Base-by-base conservation (phyloP, 1,139 yeast species). In the Scheffersomyces quercinus region DNA sequence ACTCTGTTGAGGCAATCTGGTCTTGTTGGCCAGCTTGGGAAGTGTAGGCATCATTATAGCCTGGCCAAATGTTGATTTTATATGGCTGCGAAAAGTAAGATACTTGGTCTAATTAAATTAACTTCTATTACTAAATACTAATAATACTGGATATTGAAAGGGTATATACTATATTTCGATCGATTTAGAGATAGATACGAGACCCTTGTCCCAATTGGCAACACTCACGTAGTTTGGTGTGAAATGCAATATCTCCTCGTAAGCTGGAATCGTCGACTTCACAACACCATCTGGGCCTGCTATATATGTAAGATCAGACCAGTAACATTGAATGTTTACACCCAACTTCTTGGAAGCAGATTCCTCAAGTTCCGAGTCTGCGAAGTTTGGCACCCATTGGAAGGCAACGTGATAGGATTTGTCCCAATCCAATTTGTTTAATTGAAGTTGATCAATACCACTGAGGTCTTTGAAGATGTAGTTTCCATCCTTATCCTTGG, bases 351-450 rank as follows among this genome's bases (percentile, higher is more conserved):
- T 64, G 44, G 54, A 12, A 62, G 59, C 68, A 28, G 61, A 72
- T 16, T 67, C 73, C 12, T 58, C 64, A 15, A 60, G 65, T 20
- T 66, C 72, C 39, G 69, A 71, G 33, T 77, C 80, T 48, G 79
- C 72, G 46, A 84, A 71, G 45, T 77, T 77, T 4, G 95, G 95
- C 35, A 86, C 70, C 96, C 96, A 88, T 56, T 86, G 87, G 44
- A 89, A 58, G 2, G 84, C 87, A 39, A 89, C 50, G 50, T 77
- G 85, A 56, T 80, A 85, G 1, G 72, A 67, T 40, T 68, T 70
- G 12, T 76, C 66, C 83, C 88, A 84, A 54, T 77, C 73, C 30
- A 85, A 66, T 57, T 85, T 87, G 59, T 85, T 87, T 45, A 89
- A 60, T 37, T 77, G 77, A 4, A 87, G 55, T 41, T 73, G 74